phyloP scores from a whole-genome alignment of 2,329 filamentous ascomycete genomes.

The Fusarium multiceps region DNA sequence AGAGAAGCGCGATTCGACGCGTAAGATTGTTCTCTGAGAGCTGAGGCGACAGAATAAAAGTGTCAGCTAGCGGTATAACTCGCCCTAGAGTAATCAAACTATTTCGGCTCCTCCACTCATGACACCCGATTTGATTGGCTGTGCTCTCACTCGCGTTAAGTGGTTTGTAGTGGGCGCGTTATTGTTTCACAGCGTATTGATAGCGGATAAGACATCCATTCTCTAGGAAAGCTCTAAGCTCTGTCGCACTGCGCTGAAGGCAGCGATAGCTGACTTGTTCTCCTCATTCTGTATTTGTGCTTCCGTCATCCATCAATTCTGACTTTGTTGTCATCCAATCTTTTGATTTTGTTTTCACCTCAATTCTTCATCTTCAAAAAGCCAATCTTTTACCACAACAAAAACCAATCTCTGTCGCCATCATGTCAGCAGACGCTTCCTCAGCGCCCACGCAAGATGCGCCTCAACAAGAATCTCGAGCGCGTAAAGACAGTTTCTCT shows the following conservation, averaged over 20 bases:
- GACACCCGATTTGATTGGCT: slow-evolving; percentile 43
- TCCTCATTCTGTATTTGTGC: slow-evolving; percentile 16
- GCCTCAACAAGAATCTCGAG: slow-evolving; percentile 37
- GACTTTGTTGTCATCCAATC: slow-evolving; percentile 2
- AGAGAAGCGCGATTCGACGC: slow-evolving; percentile 50
- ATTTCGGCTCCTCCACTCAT: background rate
- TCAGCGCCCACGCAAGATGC: slow-evolving; percentile 41
- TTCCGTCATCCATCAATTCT: slow-evolving; percentile 23
- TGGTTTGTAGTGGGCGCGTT: slow-evolving; percentile 35
- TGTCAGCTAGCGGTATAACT: accelerated
- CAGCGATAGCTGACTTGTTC: slow-evolving; percentile 8
- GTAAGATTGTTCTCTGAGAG: slow-evolving; percentile 49
- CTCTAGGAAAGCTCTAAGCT: background rate
- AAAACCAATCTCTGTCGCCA: background rate
- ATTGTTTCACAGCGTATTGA: slow-evolving; percentile 28
- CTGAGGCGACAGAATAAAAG: background rate
- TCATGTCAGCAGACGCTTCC: slow-evolving; percentile 55
- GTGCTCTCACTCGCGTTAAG: slow-evolving; percentile 55
- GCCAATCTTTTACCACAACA: background rate
- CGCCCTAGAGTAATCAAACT: background rate
- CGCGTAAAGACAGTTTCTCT: slow-evolving; percentile 69
- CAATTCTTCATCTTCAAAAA: background rate
- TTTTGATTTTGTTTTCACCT: background rate
- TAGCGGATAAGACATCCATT: background rate
- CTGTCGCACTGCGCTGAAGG: background rate